Percentiles rank a stretch among this genome's conserved stretches.
These are phyloP conservation scores for Xylariaceae sp. DNA, from an alignment of 2,329 filamentous ascomycete species.

Conservation along the genomic window DNA sequence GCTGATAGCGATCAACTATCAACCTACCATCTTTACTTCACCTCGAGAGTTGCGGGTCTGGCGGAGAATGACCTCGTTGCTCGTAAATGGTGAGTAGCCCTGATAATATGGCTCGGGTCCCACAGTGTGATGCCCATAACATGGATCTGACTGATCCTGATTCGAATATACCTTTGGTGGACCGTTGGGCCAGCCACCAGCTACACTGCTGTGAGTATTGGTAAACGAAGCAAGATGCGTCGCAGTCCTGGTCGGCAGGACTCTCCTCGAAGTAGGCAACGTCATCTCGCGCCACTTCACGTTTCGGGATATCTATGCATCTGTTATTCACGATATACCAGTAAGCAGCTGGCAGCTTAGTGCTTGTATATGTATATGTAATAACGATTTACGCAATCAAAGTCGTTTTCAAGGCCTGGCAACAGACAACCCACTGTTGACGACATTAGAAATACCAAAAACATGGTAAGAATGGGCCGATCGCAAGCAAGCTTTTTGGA, in stretches of 20 bases:
- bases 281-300: background rate
- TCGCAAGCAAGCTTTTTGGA: constrained; percentile 22
- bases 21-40: constrained; percentile 5
- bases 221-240: background rate
- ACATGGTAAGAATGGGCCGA: constrained; percentile 7
- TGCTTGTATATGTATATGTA: too few relatives aligned
- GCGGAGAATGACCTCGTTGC: constrained; percentile 8
- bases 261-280: background rate
- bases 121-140: constrained; percentile 5
- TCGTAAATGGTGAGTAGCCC: background rate
- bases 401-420: background rate
- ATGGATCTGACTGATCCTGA: constrained; percentile 10
- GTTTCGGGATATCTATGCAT: background rate
- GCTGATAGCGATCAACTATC: constrained; percentile 14
- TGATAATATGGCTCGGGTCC: constrained; percentile 3
- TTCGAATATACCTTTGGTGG: constrained; percentile 8
- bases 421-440: constrained; percentile 16
- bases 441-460: constrained; percentile 14
- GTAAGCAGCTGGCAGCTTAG: background rate
- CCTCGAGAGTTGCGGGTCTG: constrained; percentile 10
- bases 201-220: background rate
- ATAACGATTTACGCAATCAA: background rate
- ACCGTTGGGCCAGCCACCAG: background rate
- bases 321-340: background rate
- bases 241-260: background rate